These are phyloP conservation scores for Rusavskia elegans DNA, from an alignment of 495 filamentous ascomycete genomes.

Conservation along the genomic window DNA sequence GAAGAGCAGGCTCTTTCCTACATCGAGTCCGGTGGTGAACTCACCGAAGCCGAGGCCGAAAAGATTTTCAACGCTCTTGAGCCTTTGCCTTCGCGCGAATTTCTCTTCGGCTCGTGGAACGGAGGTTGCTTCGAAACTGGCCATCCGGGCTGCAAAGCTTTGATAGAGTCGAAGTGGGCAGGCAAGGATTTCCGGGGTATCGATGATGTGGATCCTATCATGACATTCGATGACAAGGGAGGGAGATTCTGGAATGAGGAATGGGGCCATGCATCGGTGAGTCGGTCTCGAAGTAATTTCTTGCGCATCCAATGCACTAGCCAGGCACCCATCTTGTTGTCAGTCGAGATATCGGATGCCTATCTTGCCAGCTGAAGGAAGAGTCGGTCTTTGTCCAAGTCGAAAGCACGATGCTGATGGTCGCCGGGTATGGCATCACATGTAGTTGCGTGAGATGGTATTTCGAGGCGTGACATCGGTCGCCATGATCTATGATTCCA, in stretches of 20 bases:
- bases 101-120: conserved; percentile 14
- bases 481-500: conserved; percentile 18
- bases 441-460: conserved; percentile 16
- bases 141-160: conserved; percentile 11
- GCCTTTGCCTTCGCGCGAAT: conserved; percentile 3
- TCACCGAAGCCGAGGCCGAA: neutral
- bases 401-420: too few relatives aligned
- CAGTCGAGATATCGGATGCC: too few relatives aligned
- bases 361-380: too few relatives aligned
- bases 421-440: neutral
- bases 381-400: too few relatives aligned
- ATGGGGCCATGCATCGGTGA: conserved; percentile 14
- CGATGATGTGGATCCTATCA: conserved; percentile 19
- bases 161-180: conserved; percentile 13
- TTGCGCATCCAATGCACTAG: too few relatives aligned
- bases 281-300: neutral
- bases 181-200: conserved; percentile 15
- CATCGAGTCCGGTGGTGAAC: neutral
- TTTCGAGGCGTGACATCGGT: conserved; percentile 16
- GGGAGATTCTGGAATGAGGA: conserved; percentile 10
- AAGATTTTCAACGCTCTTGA: neutral
- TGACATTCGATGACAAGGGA: conserved; percentile 11
- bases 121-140: conserved; percentile 15
- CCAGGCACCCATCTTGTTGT: too few relatives aligned
- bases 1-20: neutral